Base-by-base conservation (phyloP, 192 early-diverging fungal species). In the Backusella circina region DNA sequence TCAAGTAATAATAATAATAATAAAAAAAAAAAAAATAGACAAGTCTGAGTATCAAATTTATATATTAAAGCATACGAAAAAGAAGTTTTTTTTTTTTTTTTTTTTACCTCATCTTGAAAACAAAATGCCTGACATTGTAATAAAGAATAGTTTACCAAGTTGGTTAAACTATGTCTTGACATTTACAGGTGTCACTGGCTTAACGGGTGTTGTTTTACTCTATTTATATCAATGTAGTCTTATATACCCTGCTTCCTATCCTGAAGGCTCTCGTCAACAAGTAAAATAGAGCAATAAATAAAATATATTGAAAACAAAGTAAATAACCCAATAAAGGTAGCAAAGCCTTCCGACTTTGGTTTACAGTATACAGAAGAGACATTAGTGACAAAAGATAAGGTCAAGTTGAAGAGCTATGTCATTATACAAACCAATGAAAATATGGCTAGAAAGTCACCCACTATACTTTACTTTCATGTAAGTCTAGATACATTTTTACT, bases 381-480 rank as follows among this genome's bases (percentile, higher is more conserved):
- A 8, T 82, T 98, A 67, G 88, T 79, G 57, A 95, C 97, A 12
- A 86, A 88, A 28, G 97, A 98, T 83, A 88, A 88, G 32, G 91
- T 97, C 41, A 83, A 89, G 64, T 87, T 98, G 68, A 88, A 86
- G 39, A 92, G 89, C 1, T 97, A 95, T 80, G 73, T 93, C 72
- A 97, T 96, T 73, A 86, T 87, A 73, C 84, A 86, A 23, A 75
- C 79, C 0, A 84, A 85, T 26, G 87, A 89, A 51, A 84, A 86
- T 13, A 82, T 82, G 28, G 87, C 91, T 8, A 87, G 79, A 35
- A 73, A 61, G 1, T 84, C 89, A 18, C 88, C 93, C 36, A 98
- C 96, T 1, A 79, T 99, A 47, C 73, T 98, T 5, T 97, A 95
- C 75, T 93, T 93, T 70, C 98, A 99, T 77, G 90, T 86, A 79